Conservation (phyloP, 441 rosid genomes). For the Flueggea neowawraea region DNA sequence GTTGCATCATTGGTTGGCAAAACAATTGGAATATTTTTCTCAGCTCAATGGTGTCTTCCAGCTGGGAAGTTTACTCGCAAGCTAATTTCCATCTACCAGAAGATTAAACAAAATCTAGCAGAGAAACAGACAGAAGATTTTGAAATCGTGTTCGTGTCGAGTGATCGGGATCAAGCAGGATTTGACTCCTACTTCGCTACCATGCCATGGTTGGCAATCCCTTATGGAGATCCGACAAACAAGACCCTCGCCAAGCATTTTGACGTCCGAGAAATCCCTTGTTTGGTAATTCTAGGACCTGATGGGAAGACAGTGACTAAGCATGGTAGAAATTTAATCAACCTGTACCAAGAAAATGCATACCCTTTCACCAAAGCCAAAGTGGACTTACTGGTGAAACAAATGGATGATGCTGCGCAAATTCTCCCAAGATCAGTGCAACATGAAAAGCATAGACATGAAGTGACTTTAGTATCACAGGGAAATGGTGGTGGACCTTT, state of each 20-base stretch:
- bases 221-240: conserved; percentile 38
- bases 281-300: conserved; percentile 47
- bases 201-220: conserved; percentile 66
- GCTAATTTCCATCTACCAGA: conserved; percentile 43
- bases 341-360: conserved; percentile 48
- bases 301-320: conserved; percentile 59
- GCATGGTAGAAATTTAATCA: conserved; percentile 45
- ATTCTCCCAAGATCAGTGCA: conserved; percentile 32
- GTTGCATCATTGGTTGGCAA: conserved; percentile 44
- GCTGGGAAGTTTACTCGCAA: conserved; percentile 49
- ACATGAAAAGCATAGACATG: conserved; percentile 49
- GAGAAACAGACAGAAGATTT: conserved; percentile 27
- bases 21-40: conserved; percentile 55
- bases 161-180: conserved; percentile 33
- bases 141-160: conserved; percentile 48
- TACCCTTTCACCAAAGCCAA: conserved; percentile 53
- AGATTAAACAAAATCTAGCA: conserved; percentile 31
- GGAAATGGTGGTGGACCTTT: conserved; percentile 58
- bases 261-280: conserved; percentile 50
- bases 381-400: conserved; percentile 33
- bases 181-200: conserved; percentile 33
- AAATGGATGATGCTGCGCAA: conserved; percentile 50
- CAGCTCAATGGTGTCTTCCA: conserved; percentile 59
- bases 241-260: conserved; percentile 37
- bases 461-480: conserved; percentile 48